phyloP scores from a whole-genome alignment of 164 flowering plant genomes.

The Macadamia integrifolia region DNA sequence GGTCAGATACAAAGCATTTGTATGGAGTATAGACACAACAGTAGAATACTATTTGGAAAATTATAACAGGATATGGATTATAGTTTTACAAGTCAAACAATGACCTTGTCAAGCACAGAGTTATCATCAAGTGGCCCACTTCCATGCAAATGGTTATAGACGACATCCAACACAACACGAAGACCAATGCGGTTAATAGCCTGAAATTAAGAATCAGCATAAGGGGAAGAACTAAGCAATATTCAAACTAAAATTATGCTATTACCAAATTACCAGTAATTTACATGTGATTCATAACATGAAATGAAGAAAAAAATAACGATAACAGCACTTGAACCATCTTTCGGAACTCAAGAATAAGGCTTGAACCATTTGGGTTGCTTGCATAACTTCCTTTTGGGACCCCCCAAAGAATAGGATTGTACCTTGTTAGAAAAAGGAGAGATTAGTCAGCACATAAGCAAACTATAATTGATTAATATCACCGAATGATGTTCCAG shows the following conservation, averaged over 20 bases:
- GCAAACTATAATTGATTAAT: neutral
- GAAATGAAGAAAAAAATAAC: neutral
- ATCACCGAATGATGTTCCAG: neutral
- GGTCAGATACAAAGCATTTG: neutral
- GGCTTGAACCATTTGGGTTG: slow-evolving; percentile 67
- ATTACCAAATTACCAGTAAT: neutral
- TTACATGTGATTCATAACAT: neutral
- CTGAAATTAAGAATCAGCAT: slow-evolving; percentile 28
- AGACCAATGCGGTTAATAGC: slow-evolving; percentile 77
- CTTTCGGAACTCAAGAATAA: slow-evolving; percentile 74
- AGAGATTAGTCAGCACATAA: neutral
- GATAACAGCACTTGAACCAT: slow-evolving; percentile 77
- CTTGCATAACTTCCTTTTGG: slow-evolving; percentile 98
- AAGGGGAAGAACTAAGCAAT: neutral
- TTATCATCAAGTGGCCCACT: slow-evolving; percentile 72
- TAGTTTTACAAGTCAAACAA: slow-evolving; percentile 3
- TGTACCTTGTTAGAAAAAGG: slow-evolving; percentile 45
- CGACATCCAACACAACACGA: slow-evolving; percentile 91
- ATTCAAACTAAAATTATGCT: neutral
- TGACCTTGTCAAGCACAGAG: slow-evolving; percentile 94
- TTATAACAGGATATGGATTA: slow-evolving; percentile 6
- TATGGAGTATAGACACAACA: no score
- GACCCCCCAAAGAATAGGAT: slow-evolving; percentile 96
- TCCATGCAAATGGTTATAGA: slow-evolving; percentile 88
- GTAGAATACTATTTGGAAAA: neutral